A percentile compares a stretch with the other conserved stretches of the same genome.
Evolutionary conservation across 2,329 filamentous ascomycete species (phyloP).

Genomic region (Pseudofabraea citricarpa): DNA sequence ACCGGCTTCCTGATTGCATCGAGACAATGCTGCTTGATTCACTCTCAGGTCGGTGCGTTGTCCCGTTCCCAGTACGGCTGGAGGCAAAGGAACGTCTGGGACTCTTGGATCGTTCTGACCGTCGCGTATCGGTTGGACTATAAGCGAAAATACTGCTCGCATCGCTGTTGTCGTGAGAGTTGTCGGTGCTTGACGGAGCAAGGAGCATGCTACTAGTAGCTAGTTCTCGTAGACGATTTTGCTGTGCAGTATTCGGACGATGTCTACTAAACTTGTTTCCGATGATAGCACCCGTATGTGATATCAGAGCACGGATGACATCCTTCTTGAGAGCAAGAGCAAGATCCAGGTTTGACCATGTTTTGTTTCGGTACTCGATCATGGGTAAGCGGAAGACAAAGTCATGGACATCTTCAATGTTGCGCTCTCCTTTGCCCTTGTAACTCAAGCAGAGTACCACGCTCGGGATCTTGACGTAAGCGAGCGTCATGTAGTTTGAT

Average conservation of each 20-base stretch:
- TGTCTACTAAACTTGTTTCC: slow-evolving; percentile 95
- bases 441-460: slow-evolving; percentile 95
- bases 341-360: slow-evolving; percentile 95
- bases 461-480: slow-evolving; percentile 90
- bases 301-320: slow-evolving; percentile 88
- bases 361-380: slow-evolving; percentile 97
- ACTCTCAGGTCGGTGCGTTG: slow-evolving; percentile 19
- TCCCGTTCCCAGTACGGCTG: slow-evolving; percentile 15
- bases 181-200: slow-evolving; percentile 23
- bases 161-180: slow-evolving; percentile 26
- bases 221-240: slow-evolving; percentile 74
- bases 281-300: slow-evolving; percentile 92
- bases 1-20: slow-evolving; percentile 8
- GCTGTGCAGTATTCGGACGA: slow-evolving; percentile 73
- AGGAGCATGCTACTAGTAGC: slow-evolving; percentile 55
- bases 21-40: slow-evolving; percentile 23
- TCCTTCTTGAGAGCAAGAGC: slow-evolving; percentile 91
- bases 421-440: slow-evolving; percentile 92
- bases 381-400: slow-evolving; percentile 95
- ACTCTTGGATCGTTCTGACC: slow-evolving; percentile 23
- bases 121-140: slow-evolving; percentile 17
- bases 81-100: slow-evolving; percentile 25
- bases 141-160: slow-evolving; percentile 19
- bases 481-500: slow-evolving; percentile 95
- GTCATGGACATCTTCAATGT: slow-evolving; percentile 93